A percentile compares a stretch with the other conserved stretches of the same genome.
Evolutionary conservation across 345 rosid species (phyloP).

Genomic region (Euphorbia pulcherrima): DNA sequence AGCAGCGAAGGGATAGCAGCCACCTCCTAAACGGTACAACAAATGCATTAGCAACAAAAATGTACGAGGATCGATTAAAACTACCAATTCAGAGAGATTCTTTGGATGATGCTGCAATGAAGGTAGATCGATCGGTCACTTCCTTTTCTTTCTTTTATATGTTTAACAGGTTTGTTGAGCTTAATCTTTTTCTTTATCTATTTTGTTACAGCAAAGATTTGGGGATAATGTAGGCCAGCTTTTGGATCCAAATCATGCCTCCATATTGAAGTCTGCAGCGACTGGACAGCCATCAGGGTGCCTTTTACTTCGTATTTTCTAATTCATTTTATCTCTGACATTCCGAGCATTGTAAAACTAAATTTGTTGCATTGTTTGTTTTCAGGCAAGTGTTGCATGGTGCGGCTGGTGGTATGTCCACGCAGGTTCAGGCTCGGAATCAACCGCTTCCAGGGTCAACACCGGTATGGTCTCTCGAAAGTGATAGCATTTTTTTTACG

Average conservation of each 20-base stretch:
- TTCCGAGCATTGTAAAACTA: neutral
- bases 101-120: conserved; percentile 73
- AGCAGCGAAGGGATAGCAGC: conserved; percentile 72
- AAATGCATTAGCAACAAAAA: conserved; percentile 73
- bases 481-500: neutral
- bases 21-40: conserved; percentile 75
- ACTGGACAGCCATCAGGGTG: conserved; percentile 88
- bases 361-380: conserved; percentile 17
- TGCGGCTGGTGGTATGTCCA: conserved; percentile 74
- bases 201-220: conserved; percentile 56
- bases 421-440: conserved; percentile 81
- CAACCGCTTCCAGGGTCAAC: conserved; percentile 79
- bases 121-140: conserved; percentile 44
- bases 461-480: conserved; percentile 42
- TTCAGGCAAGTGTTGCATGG: conserved; percentile 95
- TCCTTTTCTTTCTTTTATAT: neutral
- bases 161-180: neutral
- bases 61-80: conserved; percentile 86
- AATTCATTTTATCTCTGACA: conserved; percentile 17
- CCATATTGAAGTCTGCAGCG: conserved; percentile 76
- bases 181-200: conserved; percentile 12
- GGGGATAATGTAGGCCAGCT: conserved; percentile 85
- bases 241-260: conserved; percentile 84
- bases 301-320: conserved; percentile 2
- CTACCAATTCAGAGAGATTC: conserved; percentile 79